Evolutionary conservation across 768 basidiomycete species (phyloP), one percentile per base, ranked within the genome.

Genomic region (Lactifluus volemus): DNA sequence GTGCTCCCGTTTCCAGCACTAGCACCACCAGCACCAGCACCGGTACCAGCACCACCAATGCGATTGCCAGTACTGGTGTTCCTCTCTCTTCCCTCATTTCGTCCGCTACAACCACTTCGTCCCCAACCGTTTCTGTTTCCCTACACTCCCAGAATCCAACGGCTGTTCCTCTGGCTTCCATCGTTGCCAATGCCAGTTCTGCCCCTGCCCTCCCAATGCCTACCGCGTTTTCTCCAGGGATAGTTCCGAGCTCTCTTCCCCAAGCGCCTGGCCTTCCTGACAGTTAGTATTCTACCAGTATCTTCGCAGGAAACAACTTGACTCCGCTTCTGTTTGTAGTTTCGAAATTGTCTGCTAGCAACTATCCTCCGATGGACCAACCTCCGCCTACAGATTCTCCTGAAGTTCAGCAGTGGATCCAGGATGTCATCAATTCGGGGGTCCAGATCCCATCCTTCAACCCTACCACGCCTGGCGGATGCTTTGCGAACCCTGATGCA

Each of bases 371-470:
- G 0, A 74, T 89, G n/a, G 89, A 91, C 72, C 72, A 68, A 30
- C 68, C 75, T 2, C 87, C 88, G 34, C 79, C 84, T 6, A 78
- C 74, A 4, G 81, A 86, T 72, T 82, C 82, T 5, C 75, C 81
- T 19, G 72, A 85, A 64, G 88, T 91, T 9, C 74, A 81, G 65
- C 78, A 82, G 68, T 92, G 89, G 89, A 83, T 85, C n/a, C 53
- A 76, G 57, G 81, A 86, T 14, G 83, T 90, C 29, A 51, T 67
- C 5, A 72, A 74, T 48, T 81, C 83, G 10, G 84, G 85, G 41
- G 66, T 88, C 42, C 49, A 68, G 3, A 85, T 89, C 67, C 88
- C 89, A 8, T 65, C 76, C 69, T 72, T 86, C 62, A 19, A 70
- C 2, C 71, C 73, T 29, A 87, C 75, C n/a, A 65, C 59, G n/a